These are phyloP conservation scores for Cercospora sojina DNA, from an alignment of 2,329 filamentous ascomycete genomes.

Conservation along the genomic window DNA sequence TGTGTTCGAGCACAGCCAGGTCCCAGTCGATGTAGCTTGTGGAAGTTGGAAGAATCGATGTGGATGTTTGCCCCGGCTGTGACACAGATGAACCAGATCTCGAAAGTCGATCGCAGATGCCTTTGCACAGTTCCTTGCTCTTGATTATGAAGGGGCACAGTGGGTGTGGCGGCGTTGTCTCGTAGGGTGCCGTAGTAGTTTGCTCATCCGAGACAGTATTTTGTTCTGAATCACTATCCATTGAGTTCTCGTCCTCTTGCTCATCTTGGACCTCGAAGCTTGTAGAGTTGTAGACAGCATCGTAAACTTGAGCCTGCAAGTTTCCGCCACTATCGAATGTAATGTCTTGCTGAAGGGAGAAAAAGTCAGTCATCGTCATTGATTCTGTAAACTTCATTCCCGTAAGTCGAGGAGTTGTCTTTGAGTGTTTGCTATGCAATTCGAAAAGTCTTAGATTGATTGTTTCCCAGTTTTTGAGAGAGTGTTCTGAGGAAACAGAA, in stretches of 20 bases:
- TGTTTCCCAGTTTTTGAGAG: background rate
- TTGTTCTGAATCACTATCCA: background rate
- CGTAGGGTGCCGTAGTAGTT: background rate
- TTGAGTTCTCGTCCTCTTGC: background rate
- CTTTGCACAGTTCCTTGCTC: background rate
- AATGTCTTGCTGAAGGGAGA: background rate
- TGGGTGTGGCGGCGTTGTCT: background rate
- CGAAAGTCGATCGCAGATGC: background rate
- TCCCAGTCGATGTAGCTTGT: conserved; percentile 7
- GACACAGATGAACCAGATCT: background rate
- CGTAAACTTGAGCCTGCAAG: conserved; percentile 1
- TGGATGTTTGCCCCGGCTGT: background rate
- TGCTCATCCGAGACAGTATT: background rate
- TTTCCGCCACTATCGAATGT: background rate
- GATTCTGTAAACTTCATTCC: background rate
- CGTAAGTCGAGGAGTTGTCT: background rate
- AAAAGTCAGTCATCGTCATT: background rate
- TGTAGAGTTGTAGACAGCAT: background rate
- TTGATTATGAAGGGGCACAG: background rate
- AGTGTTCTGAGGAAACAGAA: background rate
- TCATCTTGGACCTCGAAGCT: background rate
- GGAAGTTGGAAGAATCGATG: background rate
- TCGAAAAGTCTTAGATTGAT: background rate
- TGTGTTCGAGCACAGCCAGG: background rate
- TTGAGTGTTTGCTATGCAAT: background rate